Evolutionary conservation across 768 basidiomycete genomes (phyloP), one percentile per base, ranked within the genome.

Genomic region (Gymnopilus dilepis): DNA sequence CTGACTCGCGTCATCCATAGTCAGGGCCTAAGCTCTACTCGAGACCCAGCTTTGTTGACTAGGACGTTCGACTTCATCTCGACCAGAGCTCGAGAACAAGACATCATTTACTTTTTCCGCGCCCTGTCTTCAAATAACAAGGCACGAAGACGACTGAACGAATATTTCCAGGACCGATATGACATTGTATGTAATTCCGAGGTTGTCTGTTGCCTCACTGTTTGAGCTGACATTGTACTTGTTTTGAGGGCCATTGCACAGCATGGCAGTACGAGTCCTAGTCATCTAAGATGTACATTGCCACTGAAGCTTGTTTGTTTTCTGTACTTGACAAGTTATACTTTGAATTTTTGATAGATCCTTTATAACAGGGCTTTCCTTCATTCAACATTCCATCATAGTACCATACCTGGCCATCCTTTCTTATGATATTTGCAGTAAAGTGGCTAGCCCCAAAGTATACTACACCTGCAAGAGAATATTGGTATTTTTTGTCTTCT

Each of bases 81-180:
- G 22, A 72, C 71, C 34, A 80, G 84, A 56, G 79, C 81, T 6
- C 79, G 83, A 60, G 82, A 82, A 58, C 83, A 89, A 67, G 89
- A 92, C 64, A 72, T 88, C 28, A 60, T 82, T 3, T 83, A 84
- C 69, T 90, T 88, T 76, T 82, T 91, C 74, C 71, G 71, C 33
- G 86, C 84, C 6, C 76, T 92, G 6, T 73, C 80, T 17, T 63
- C 40, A 34, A 95, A 95, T 76, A 70, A 75, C 48, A 72, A 74
- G 56, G 79, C 86, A 4, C 79, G 87, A 42, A 77, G 86, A 52
- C 72, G 76, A 52, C 70, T 88, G 42, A 81, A 80, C 4, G 68
- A 82, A 37, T 90, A 87, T 74, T 86, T 92, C 77, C 82, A 85
- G 75, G 79, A 85, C 30, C 82, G 92, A 67, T 94, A 87, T 69